phyloP scores from a whole-genome alignment of 345 rosid species.

The Salix udensis region DNA sequence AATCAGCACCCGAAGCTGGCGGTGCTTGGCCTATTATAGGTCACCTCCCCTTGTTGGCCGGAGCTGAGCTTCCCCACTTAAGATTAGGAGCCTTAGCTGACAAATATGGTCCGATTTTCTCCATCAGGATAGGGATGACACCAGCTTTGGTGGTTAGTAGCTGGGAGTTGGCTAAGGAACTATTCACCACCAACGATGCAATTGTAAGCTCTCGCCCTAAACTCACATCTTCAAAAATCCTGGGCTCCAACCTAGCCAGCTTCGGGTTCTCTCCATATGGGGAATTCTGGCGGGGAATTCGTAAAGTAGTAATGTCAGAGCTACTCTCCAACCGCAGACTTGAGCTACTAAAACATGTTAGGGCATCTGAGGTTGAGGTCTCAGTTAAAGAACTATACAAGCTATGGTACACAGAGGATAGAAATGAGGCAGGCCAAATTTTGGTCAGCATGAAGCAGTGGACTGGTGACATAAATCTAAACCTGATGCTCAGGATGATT shows the following conservation, averaged over 20 bases:
- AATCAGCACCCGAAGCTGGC: constrained; percentile 17
- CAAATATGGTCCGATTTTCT: constrained; percentile 38
- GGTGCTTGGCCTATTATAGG: constrained; percentile 46
- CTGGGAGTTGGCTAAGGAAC: constrained; percentile 34
- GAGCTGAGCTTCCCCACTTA: constrained; percentile 28
- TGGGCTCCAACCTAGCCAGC: constrained; percentile 28
- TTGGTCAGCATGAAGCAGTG: constrained; percentile 33
- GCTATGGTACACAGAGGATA: constrained; percentile 6
- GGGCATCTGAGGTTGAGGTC: constrained; percentile 13
- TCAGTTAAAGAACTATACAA: constrained; percentile 22
- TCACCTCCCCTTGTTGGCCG: constrained; percentile 32
- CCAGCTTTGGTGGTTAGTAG: constrained; percentile 36
- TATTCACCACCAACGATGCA: constrained; percentile 34
- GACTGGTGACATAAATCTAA: constrained; percentile 25
- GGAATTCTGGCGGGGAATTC: constrained; percentile 35
- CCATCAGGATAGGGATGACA: constrained; percentile 32
- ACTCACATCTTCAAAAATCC: not conserved
- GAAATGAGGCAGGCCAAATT: not conserved
- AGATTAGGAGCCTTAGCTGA: constrained; percentile 34
- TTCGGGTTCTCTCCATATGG: constrained; percentile 31
- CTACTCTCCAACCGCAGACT: constrained; percentile 30
- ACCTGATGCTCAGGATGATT: constrained; percentile 27
- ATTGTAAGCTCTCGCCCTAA: constrained; percentile 31
- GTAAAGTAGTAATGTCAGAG: constrained; percentile 24
- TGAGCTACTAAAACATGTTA: constrained; percentile 25